Conservation (phyloP, 495 filamentous ascomycete species). For the Hypoxylon intermedium region DNA sequence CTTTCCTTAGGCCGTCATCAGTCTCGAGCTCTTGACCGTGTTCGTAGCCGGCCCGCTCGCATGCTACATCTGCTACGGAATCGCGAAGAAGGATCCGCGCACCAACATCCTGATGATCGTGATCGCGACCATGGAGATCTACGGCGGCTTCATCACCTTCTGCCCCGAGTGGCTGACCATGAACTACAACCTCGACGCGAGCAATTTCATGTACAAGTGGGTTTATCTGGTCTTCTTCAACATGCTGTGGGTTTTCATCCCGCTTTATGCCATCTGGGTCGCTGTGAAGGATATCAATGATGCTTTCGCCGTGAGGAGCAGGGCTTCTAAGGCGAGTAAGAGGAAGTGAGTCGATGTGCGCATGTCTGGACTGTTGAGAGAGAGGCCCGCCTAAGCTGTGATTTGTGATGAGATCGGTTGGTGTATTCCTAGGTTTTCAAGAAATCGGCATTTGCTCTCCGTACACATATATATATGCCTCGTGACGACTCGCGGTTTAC, state of each 20-base stretch:
- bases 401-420: too few species aligned
- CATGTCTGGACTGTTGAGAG: neutral
- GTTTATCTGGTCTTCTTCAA: conserved; percentile 94
- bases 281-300: conserved; percentile 64
- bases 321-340: conserved; percentile 40
- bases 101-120: conserved; percentile 74
- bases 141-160: conserved; percentile 97
- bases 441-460: too few species aligned
- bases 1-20: conserved; percentile 65
- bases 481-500: too few species aligned
- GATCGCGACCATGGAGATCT: conserved; percentile 91
- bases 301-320: conserved; percentile 57
- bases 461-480: too few species aligned
- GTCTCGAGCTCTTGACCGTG: conserved; percentile 86
- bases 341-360: conserved; percentile 28
- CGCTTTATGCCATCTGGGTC: conserved; percentile 76
- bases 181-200: conserved; percentile 75
- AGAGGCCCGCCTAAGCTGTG: too few species aligned
- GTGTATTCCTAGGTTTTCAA: too few species aligned
- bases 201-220: conserved; percentile 86
- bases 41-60: conserved; percentile 77
- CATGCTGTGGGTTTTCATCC: conserved; percentile 83
- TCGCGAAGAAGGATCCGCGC: conserved; percentile 64
- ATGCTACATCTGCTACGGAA: conserved; percentile 70
- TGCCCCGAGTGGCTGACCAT: conserved; percentile 89